A percentile compares a stretch with the other conserved stretches of the same genome.
Evolutionary conservation across 768 basidiomycete species (phyloP).

Genomic region (Amanita polypyramis): DNA sequence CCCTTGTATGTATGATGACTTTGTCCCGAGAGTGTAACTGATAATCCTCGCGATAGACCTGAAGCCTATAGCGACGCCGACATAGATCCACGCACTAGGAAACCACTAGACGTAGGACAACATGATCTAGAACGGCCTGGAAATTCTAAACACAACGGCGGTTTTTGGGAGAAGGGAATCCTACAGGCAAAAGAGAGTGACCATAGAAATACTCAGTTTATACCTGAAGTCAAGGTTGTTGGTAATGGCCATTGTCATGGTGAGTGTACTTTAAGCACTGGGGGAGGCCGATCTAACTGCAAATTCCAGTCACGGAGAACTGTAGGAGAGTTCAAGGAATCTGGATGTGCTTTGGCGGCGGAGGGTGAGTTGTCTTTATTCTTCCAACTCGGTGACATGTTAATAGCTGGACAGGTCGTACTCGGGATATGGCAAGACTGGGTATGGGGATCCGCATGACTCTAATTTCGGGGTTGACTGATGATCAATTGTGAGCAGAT

Average conservation of each 20-base stretch:
- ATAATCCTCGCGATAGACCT: slow-evolving; percentile 30
- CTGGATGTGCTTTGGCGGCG: slow-evolving; percentile 89
- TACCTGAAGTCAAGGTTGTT: slow-evolving; percentile 76
- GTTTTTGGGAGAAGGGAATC: slow-evolving; percentile 80
- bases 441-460: slow-evolving; percentile 29
- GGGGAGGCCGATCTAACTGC: not conserved
- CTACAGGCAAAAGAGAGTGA: slow-evolving; percentile 64
- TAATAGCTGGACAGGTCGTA: slow-evolving; percentile 43
- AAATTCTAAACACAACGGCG: slow-evolving; percentile 58
- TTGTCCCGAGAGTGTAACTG: slow-evolving; percentile 1
- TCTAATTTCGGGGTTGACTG: slow-evolving; percentile 6
- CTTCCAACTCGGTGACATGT: not conserved
- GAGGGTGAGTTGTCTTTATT: slow-evolving; percentile 41
- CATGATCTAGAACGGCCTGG: slow-evolving; percentile 49
- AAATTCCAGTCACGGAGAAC: slow-evolving; percentile 66
- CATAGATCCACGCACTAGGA: slow-evolving; percentile 44
- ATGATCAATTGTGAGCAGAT: slow-evolving; percentile 30
- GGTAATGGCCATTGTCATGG: slow-evolving; percentile 89
- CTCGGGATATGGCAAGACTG: slow-evolving; percentile 71
- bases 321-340: slow-evolving; percentile 78
- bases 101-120: slow-evolving; percentile 59
- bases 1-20: slow-evolving; percentile 49
- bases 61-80: slow-evolving; percentile 73
- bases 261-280: slow-evolving; percentile 22
- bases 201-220: slow-evolving; percentile 34